phyloP scores from a whole-genome alignment of 192 early-diverging fungal genomes.

The Fimicolochytrium jonesii region DNA sequence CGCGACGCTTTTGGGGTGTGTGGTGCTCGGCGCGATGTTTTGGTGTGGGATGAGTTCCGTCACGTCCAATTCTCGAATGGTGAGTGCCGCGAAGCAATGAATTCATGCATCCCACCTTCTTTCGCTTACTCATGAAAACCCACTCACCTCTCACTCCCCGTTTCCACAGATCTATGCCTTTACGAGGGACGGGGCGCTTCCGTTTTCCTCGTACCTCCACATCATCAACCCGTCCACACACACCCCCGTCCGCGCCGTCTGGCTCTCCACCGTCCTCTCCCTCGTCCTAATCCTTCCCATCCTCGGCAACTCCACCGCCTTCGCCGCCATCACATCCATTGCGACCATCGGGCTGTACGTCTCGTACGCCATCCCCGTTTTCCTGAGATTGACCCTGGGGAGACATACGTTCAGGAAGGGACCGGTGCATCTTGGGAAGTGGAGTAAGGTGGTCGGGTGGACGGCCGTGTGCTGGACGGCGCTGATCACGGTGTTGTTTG shows the following conservation, averaged over 20 bases:
- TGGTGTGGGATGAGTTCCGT: constrained; percentile 10
- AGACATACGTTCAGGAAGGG: not conserved
- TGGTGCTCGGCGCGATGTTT: not conserved
- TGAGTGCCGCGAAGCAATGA: no score
- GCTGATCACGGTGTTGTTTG: constrained; percentile 7
- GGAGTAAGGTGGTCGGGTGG: constrained; percentile 1
- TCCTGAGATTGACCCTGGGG: constrained; percentile 11
- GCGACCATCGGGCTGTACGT: constrained; percentile 36
- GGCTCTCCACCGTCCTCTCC: constrained; percentile 31
- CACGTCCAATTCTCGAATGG: constrained; percentile 1
- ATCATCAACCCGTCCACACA: constrained; percentile 29
- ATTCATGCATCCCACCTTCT: no score
- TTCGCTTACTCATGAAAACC: no score
- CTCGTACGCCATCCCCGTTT: constrained; percentile 37
- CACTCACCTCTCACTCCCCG: no score
- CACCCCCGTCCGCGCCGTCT: constrained; percentile 37
- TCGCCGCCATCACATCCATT: constrained; percentile 32
- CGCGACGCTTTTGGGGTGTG: not conserved
- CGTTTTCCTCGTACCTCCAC: constrained; percentile 21
- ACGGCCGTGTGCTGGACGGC: not conserved
- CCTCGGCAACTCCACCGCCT: constrained; percentile 30
- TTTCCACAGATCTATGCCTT: constrained; percentile 1
- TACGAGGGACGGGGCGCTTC: constrained; percentile 13
- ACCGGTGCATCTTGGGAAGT: constrained; percentile 12
- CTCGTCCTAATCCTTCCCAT: constrained; percentile 30